These are phyloP conservation scores for Cladophialophora immunda DNA, from an alignment of 2,329 filamentous ascomycete genomes.

Conservation along the genomic window DNA sequence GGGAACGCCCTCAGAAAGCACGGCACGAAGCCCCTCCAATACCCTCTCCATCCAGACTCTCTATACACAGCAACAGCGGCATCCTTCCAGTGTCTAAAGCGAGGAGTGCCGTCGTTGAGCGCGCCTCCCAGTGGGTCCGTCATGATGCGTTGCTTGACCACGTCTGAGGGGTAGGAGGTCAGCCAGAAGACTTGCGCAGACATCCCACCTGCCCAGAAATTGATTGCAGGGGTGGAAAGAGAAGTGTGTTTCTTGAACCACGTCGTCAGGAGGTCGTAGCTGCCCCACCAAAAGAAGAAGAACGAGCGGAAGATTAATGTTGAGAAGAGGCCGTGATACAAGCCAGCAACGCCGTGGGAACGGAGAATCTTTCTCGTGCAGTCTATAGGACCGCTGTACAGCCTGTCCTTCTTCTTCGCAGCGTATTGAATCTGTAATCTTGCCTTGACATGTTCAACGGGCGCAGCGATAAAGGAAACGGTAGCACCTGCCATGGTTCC, in stretches of 20 bases:
- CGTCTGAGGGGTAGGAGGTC: slow-evolving; percentile 88
- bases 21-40: slow-evolving; percentile 92
- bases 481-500: slow-evolving; percentile 88
- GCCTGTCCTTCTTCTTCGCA: slow-evolving; percentile 75
- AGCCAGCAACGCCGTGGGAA: slow-evolving; percentile 75
- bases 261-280: slow-evolving; percentile 84
- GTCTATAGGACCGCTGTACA: slow-evolving; percentile 89
- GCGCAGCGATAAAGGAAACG: slow-evolving; percentile 90
- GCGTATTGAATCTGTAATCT: slow-evolving; percentile 94
- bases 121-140: slow-evolving; percentile 83
- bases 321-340: slow-evolving; percentile 86
- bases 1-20: slow-evolving; percentile 95
- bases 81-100: slow-evolving; percentile 79
- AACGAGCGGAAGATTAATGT: slow-evolving; percentile 89
- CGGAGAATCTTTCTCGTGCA: slow-evolving; percentile 71
- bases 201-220: slow-evolving; percentile 96
- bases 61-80: slow-evolving; percentile 79
- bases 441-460: slow-evolving; percentile 94
- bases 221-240: slow-evolving; percentile 80
- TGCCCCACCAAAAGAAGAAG: slow-evolving; percentile 99
- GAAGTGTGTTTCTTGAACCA: slow-evolving; percentile 71
- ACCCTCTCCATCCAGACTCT: slow-evolving; percentile 80
- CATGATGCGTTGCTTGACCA: slow-evolving; percentile 97
- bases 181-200: slow-evolving; percentile 96
- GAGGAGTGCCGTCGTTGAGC: slow-evolving; percentile 71